These are phyloP conservation scores for Tilletia setariae DNA, from an alignment of 1,284 basidiomycete species.

Conservation along the genomic window DNA sequence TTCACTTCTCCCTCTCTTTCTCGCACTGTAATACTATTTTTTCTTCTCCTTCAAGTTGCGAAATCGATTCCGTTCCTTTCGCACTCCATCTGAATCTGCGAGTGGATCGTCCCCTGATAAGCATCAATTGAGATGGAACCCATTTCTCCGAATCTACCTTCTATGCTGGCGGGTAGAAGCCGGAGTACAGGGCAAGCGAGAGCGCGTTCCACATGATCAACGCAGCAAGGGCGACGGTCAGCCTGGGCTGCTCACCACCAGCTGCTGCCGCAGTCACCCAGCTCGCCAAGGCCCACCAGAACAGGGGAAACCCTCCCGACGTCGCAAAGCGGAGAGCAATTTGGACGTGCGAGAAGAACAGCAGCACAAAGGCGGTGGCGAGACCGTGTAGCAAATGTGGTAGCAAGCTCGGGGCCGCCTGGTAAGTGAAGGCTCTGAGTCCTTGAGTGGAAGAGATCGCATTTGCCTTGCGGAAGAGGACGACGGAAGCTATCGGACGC, in stretches of 20 bases:
- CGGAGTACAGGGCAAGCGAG: constrained; percentile 74
- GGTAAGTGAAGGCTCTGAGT: background rate
- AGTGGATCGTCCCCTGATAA: too few species aligned
- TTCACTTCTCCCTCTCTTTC: too few species aligned
- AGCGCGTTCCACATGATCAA: constrained; percentile 66
- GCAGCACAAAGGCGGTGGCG: constrained; percentile 63
- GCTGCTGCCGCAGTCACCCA: background rate
- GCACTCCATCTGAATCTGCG: too few species aligned
- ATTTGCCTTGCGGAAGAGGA: background rate
- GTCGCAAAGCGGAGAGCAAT: constrained; percentile 78
- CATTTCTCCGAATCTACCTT: too few species aligned
- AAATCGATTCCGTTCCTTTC: too few species aligned
- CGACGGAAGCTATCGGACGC: background rate
- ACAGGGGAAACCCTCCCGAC: constrained; percentile 66
- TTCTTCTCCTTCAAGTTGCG: too few species aligned
- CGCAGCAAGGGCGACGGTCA: constrained; percentile 68
- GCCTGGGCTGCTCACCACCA: constrained; percentile 44
- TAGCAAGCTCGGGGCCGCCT: constrained; percentile 37
- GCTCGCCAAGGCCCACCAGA: constrained; percentile 75
- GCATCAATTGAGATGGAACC: too few species aligned
- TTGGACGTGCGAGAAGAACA: constrained; percentile 82
- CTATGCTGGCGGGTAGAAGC: constrained; percentile 85
- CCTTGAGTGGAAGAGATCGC: too few species aligned
- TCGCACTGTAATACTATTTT: too few species aligned
- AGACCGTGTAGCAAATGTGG: constrained; percentile 70